phyloP scores from a whole-genome alignment of 1,284 basidiomycete species.

The Gymnopus androsaceus region DNA sequence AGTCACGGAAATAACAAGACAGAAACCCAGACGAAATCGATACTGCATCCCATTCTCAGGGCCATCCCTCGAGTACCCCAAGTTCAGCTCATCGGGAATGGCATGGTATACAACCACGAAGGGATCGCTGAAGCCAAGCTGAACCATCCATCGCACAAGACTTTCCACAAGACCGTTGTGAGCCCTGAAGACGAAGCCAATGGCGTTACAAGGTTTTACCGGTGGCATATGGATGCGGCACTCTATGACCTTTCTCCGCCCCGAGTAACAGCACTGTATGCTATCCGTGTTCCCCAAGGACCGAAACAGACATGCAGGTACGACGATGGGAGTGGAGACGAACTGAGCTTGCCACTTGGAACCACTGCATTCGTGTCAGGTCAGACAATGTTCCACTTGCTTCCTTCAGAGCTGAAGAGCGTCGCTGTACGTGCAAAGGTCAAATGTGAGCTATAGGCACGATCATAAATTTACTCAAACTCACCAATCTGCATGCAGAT shows the following conservation, averaged over 20 bases:
- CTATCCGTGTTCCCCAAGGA: slow-evolving; percentile 74
- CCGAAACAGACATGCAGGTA: slow-evolving; percentile 72
- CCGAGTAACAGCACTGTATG: slow-evolving; percentile 87
- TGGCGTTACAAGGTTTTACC: slow-evolving; percentile 83
- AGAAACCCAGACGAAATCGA: slow-evolving; percentile 66
- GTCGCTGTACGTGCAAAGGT: slow-evolving; percentile 76
- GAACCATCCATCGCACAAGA: slow-evolving; percentile 83
- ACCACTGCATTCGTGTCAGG: slow-evolving; percentile 86
- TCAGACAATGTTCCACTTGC: slow-evolving; percentile 82
- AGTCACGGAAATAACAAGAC: slow-evolving; percentile 87
- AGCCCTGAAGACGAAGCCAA: slow-evolving; percentile 75
- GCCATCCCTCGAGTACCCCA: slow-evolving; percentile 84
- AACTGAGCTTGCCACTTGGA: slow-evolving; percentile 79
- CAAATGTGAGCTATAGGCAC: slow-evolving; percentile 24
- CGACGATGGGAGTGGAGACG: slow-evolving; percentile 88
- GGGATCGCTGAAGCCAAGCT: slow-evolving; percentile 70
- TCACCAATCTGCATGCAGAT: slow-evolving; percentile 17
- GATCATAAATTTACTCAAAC: no score
- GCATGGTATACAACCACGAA: slow-evolving; percentile 70
- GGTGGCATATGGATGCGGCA: slow-evolving; percentile 95
- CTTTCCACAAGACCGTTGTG: slow-evolving; percentile 86
- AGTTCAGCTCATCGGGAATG: slow-evolving; percentile 86
- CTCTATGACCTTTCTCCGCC: slow-evolving; percentile 86
- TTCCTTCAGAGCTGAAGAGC: slow-evolving; percentile 76
- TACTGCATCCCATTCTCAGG: slow-evolving; percentile 83